phyloP scores from a whole-genome alignment of 1,284 basidiomycete species.

The Apiotrichum mycotoxinovorans region DNA sequence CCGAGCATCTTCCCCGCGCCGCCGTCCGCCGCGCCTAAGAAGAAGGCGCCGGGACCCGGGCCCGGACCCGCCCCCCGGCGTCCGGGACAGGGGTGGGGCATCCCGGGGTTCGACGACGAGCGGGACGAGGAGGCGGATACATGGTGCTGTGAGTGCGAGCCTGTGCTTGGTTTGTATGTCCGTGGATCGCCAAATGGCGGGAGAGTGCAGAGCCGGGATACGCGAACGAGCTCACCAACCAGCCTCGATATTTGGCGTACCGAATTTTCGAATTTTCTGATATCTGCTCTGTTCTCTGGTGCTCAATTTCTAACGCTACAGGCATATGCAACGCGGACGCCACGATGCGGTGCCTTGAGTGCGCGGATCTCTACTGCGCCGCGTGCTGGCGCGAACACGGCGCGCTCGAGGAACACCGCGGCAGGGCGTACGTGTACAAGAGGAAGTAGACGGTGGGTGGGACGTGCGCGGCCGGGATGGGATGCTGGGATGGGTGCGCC shows the following conservation, averaged over 20 bases:
- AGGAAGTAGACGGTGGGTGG: neutral
- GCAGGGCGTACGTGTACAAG: neutral
- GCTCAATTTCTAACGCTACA: constrained; percentile 6
- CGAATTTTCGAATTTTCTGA: too few species aligned
- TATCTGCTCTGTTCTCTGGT: too few species aligned
- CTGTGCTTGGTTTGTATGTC: neutral
- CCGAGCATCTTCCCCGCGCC: constrained; percentile 23
- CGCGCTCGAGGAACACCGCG: constrained; percentile 1
- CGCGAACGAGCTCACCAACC: too few species aligned
- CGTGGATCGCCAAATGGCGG: neutral
- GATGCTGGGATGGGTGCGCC: too few species aligned
- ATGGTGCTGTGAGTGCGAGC: constrained; percentile 44
- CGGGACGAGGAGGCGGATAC: constrained; percentile 41
- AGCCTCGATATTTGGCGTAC: too few species aligned
- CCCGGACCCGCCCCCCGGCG: constrained; percentile 16
- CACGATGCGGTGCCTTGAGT: constrained; percentile 36
- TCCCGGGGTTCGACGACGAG: constrained; percentile 37
- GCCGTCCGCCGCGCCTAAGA: constrained; percentile 1
- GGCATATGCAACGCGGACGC: constrained; percentile 48
- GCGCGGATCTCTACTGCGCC: constrained; percentile 45
- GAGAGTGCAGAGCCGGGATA: neutral
- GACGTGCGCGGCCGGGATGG: neutral
- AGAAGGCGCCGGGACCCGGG: neutral
- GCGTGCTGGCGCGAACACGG: constrained; percentile 38
- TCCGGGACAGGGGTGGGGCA: constrained; percentile 26